phyloP scores from a whole-genome alignment of 2,329 filamentous ascomycete species.

The Leptographium flavum region DNA sequence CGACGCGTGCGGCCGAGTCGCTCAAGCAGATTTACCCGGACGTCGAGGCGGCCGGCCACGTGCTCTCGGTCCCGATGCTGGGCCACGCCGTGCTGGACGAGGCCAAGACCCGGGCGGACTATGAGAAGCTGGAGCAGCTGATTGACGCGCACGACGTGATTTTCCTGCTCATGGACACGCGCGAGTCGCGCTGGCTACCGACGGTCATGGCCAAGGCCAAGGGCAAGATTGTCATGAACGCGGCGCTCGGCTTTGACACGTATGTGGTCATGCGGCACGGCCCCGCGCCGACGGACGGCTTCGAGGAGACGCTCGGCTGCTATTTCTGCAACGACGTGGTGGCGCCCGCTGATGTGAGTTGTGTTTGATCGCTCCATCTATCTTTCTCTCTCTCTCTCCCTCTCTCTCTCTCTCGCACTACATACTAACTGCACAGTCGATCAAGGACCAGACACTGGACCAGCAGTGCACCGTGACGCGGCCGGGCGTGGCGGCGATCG shows the following conservation, averaged over 20 bases:
- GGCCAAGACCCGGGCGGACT: constrained; percentile 55
- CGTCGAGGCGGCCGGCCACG: constrained; percentile 66
- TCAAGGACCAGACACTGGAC: constrained; percentile 89
- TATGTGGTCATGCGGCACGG: constrained; percentile 97
- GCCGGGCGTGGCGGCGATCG: constrained; percentile 82
- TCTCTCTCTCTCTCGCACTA: no score
- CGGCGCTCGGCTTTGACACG: constrained; percentile 88
- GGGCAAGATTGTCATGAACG: constrained; percentile 93
- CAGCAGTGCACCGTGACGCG: constrained; percentile 97
- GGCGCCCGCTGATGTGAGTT: constrained; percentile 74
- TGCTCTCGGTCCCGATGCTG: constrained; percentile 84
- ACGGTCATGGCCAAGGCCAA: constrained; percentile 90
- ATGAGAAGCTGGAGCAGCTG: constrained; percentile 57
- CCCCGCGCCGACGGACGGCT: constrained; percentile 40
- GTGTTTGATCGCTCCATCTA: not conserved
- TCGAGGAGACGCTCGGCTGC: constrained; percentile 65
- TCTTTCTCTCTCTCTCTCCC: not conserved
- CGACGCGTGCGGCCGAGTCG: constrained; percentile 63
- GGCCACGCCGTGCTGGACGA: constrained; percentile 76
- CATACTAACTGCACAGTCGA: no score
- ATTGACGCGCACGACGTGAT: constrained; percentile 80
- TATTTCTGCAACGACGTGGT: constrained; percentile 99
- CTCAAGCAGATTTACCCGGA: constrained; percentile 82
- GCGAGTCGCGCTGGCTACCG: constrained; percentile 88
- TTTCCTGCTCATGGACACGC: constrained; percentile 93